These are phyloP conservation scores for Puccinia brachypodii DNA, from an alignment of 1,284 basidiomycete species.

Conservation along the genomic window DNA sequence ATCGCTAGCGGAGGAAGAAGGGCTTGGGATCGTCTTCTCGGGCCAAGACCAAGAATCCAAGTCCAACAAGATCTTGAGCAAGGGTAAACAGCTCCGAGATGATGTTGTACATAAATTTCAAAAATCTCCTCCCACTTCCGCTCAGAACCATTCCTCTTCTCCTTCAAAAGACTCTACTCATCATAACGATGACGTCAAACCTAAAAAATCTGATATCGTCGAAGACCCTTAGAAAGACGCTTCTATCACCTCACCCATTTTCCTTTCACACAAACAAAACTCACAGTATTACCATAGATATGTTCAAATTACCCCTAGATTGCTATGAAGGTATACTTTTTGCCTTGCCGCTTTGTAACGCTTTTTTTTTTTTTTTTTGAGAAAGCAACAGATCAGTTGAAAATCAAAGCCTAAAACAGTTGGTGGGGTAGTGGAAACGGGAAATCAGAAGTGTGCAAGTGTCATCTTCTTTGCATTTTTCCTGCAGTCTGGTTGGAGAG, in stretches of 20 bases:
- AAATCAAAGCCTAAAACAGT: no score
- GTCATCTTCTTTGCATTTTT: no score
- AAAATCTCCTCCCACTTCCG: neutral
- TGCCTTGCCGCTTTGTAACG: no score
- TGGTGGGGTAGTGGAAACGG: no score
- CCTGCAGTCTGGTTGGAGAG: no score
- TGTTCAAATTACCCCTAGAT: no score
- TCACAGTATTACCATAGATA: neutral
- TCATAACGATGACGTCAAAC: slow-evolving; percentile 30
- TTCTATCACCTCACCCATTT: neutral
- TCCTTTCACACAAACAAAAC: neutral
- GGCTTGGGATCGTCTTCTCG: slow-evolving; percentile 54
- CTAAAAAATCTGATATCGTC: slow-evolving; percentile 48
- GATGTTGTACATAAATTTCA: neutral
- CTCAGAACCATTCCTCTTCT: neutral
- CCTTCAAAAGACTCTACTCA: neutral
- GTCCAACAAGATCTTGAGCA: slow-evolving; percentile 53
- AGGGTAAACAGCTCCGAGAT: slow-evolving; percentile 49
- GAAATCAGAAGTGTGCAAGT: no score
- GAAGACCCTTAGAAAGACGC: slow-evolving; percentile 46
- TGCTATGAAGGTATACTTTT: no score
- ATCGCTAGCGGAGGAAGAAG: slow-evolving; percentile 58
- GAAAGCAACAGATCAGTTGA: no score
- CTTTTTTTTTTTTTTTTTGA: no score
- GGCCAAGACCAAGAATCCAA: slow-evolving; percentile 53